Percentiles rank a stretch among this genome's conserved stretches.
Conservation (phyloP, 129 eudicot species). For the Erigeron canadensis region DNA sequence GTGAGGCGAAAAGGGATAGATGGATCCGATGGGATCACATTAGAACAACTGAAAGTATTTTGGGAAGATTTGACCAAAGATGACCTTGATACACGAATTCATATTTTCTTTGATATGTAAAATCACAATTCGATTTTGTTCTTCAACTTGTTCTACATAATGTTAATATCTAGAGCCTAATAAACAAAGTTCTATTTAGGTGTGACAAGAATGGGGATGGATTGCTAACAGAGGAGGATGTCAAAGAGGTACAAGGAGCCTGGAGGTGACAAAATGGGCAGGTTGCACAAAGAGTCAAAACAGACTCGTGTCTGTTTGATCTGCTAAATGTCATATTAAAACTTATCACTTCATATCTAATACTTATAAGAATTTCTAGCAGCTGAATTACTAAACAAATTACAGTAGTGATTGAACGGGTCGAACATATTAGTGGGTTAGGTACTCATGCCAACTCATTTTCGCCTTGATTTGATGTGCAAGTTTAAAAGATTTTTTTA, state of each 20-base stretch:
- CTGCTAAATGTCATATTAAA: too few species aligned
- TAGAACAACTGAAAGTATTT: slow-evolving; percentile 48
- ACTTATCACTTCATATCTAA: not conserved
- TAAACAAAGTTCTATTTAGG: slow-evolving; percentile 47
- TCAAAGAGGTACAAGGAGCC: slow-evolving; percentile 66
- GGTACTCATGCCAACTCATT: too few species aligned
- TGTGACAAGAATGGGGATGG: slow-evolving; percentile 99
- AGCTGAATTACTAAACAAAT: not conserved
- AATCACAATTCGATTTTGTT: slow-evolving; percentile 4
- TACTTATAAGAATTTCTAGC: not conserved
- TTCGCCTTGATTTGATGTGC: not conserved
- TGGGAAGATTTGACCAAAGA: slow-evolving; percentile 81
- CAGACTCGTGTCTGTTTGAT: not conserved
- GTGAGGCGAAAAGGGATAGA: slow-evolving; percentile 58
- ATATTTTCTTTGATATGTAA: slow-evolving; percentile 95
- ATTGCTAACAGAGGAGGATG: slow-evolving; percentile 78
- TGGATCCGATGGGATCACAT: slow-evolving; percentile 55
- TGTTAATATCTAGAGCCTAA: not conserved
- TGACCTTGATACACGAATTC: slow-evolving; percentile 73
- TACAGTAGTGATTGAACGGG: slow-evolving; percentile 1
- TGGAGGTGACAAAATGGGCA: not conserved
- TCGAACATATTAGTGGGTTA: not conserved
- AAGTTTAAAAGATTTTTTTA: not conserved
- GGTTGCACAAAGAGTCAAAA: not conserved
- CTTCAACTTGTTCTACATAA: not conserved